Evolutionary conservation across 805 yeast species (phyloP).

Genomic region (Schwanniomyces pseudopolymorphus): DNA sequence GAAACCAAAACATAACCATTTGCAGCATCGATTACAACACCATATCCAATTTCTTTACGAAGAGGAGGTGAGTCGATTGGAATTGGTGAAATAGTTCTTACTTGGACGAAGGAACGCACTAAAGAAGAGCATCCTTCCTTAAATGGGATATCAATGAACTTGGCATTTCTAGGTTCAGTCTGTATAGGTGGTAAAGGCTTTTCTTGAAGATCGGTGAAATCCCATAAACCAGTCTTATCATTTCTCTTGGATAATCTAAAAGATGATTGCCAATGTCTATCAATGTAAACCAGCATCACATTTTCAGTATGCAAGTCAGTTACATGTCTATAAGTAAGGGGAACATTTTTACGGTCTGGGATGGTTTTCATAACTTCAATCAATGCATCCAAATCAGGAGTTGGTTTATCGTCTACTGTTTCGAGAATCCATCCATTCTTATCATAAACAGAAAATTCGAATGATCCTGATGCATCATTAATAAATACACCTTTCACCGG

Average conservation of each 20-base stretch:
- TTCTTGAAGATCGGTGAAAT: constrained; percentile 51
- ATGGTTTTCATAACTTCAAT: constrained; percentile 73
- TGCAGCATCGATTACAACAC: constrained; percentile 77
- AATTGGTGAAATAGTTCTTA: constrained; percentile 62
- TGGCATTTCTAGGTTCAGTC: constrained; percentile 60
- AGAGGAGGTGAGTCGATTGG: constrained; percentile 75
- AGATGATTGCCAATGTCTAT: constrained; percentile 80
- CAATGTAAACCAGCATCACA: constrained; percentile 66
- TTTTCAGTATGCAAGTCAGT: constrained; percentile 76
- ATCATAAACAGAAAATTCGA: constrained; percentile 58
- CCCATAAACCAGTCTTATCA: constrained; percentile 58
- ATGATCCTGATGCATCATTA: constrained; percentile 75
- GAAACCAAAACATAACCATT: constrained; percentile 80
- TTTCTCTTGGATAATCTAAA: constrained; percentile 67
- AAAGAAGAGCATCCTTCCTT: constrained; percentile 52
- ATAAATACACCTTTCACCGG: constrained; percentile 85
- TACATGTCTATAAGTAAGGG: constrained; percentile 71
- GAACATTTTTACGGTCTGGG: constrained; percentile 73
- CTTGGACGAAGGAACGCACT: constrained; percentile 69
- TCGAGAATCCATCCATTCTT: constrained; percentile 80
- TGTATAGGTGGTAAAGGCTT: constrained; percentile 59
- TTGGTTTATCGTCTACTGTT: constrained; percentile 69
- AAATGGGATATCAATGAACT: constrained; percentile 66
- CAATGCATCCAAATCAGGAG: constrained; percentile 73
- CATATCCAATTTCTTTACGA: constrained; percentile 62